These are phyloP conservation scores for Suillus americanus DNA, from an alignment of 768 basidiomycete genomes.

Conservation along the genomic window DNA sequence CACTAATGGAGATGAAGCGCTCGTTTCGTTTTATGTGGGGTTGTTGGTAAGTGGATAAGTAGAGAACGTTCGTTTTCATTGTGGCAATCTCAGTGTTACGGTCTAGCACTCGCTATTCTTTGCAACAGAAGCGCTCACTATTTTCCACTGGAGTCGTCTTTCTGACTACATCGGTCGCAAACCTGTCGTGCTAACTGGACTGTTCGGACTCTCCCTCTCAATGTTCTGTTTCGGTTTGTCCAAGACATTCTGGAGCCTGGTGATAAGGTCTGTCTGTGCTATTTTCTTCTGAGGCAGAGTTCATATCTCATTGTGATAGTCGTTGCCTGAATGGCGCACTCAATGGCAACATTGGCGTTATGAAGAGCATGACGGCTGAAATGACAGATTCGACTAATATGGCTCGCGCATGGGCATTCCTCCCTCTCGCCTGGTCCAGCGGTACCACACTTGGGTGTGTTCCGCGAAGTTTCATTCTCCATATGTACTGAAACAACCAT, in stretches of 20 bases:
- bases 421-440: slow-evolving; percentile 52
- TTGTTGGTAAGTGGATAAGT: slow-evolving; percentile 36
- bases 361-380: slow-evolving; percentile 47
- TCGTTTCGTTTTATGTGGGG: slow-evolving; percentile 48
- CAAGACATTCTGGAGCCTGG: slow-evolving; percentile 42
- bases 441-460: slow-evolving; percentile 45
- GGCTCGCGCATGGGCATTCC: slow-evolving; percentile 50
- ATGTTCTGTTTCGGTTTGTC: slow-evolving; percentile 52
- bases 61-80: not conserved
- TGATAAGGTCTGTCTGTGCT: slow-evolving; percentile 35
- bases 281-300: not conserved
- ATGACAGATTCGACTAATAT: slow-evolving; percentile 36
- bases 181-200: slow-evolving; percentile 45
- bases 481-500: slow-evolving; percentile 7
- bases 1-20: slow-evolving; percentile 44
- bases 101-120: slow-evolving; percentile 49
- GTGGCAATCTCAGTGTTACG: not conserved
- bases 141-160: slow-evolving; percentile 49
- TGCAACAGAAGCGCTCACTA: slow-evolving; percentile 46
- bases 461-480: not conserved
- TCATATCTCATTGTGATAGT: slow-evolving; percentile 19
- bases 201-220: slow-evolving; percentile 44
- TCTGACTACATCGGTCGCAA: slow-evolving; percentile 51
- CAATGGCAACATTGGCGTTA: slow-evolving; percentile 54
- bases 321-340: slow-evolving; percentile 48